A percentile compares a stretch with the other conserved stretches of the same genome.
These are phyloP conservation scores for Maudiozyma pseudohumilis DNA, from an alignment of 805 yeast genomes.

Conservation along the genomic window DNA sequence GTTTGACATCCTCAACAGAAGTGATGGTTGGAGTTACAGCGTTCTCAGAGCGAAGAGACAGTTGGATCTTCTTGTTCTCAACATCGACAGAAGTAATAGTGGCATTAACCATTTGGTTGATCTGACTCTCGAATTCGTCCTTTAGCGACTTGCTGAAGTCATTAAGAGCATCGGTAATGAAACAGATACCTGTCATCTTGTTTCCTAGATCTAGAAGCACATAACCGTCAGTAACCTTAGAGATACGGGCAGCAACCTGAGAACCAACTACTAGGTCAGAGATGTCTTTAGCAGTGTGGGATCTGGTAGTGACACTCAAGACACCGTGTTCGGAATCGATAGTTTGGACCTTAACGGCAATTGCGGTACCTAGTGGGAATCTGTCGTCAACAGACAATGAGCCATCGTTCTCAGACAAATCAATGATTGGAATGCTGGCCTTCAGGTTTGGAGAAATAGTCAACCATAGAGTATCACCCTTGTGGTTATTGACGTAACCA, in stretches of 20 bases:
- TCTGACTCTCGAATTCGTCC: slow-evolving; percentile 34
- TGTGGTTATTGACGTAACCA: slow-evolving; percentile 58
- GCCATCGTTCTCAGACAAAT: slow-evolving; percentile 46
- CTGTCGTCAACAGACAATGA: slow-evolving; percentile 40
- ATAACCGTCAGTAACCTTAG: slow-evolving; percentile 47
- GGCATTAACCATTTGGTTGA: slow-evolving; percentile 48
- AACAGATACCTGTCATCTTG: slow-evolving; percentile 45
- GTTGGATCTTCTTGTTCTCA: slow-evolving; percentile 42
- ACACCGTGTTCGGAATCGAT: slow-evolving; percentile 45
- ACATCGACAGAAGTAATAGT: slow-evolving; percentile 35
- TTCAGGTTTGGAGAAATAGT: slow-evolving; percentile 57
- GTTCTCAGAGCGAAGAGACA: slow-evolving; percentile 47
- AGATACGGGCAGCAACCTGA: slow-evolving; percentile 50
- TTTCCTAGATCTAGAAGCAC: slow-evolving; percentile 64
- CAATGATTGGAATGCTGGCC: slow-evolving; percentile 58
- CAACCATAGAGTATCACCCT: slow-evolving; percentile 55
- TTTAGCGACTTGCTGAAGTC: slow-evolving; percentile 49
- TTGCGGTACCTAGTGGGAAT: slow-evolving; percentile 65
- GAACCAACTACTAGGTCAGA: slow-evolving; percentile 45
- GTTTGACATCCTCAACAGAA: slow-evolving; percentile 42
- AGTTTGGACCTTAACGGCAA: slow-evolving; percentile 45
- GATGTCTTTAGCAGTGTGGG: slow-evolving; percentile 32
- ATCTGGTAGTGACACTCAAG: slow-evolving; percentile 43
- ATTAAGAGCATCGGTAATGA: slow-evolving; percentile 67
- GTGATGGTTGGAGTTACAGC: slow-evolving; percentile 43